Base-by-base conservation (phyloP, 2,329 filamentous ascomycete genomes). In the Neonectria faginata region DNA sequence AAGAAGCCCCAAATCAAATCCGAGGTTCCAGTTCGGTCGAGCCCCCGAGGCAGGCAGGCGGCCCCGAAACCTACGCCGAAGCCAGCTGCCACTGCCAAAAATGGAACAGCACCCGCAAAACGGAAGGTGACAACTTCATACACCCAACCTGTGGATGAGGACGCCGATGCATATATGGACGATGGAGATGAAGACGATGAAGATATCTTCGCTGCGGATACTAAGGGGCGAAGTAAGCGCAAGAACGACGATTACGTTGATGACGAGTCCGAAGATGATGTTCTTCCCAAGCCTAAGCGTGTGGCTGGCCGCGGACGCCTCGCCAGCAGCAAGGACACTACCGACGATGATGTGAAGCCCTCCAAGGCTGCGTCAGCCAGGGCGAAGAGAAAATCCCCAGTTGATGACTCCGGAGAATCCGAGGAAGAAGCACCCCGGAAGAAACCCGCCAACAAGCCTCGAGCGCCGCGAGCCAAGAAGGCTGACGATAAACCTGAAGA, bases 151-250 rank as follows among this genome's bases (percentile, higher is more conserved):
- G 73, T 76, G 25, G 68, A 74, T 5, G 78, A 86, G 39, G 84
- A 87, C 39, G 85, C 85, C 9, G 85, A 88, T 71, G 85, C 83
- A 5, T 88, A 86, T 62, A 79, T 91, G 69, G 87, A 92, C 20
- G 91, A 92, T 57, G 90, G 89, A 36, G 89, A 91, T 39, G 84
- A 86, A 7, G 88, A 92, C 48, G 90, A 87, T 3, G 91, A 88
- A n/a, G 94, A 97, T 71, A 94, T 97, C 20, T 94, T 94, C 78
- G 91, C 90, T 14, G 90, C 91, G 4, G 89, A 92, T 68, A 86
- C 85, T 36, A 91, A 89, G 75, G 86, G 86, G 52, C 82, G 86
- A 48, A 88, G 86, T 61, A 92, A 89, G 75, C 84, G 87, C 53
- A 91, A 89, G 72, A 89, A 89, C 44, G 92, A 96, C 74, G 90